These are phyloP conservation scores for Penicillium sp. DNA, from an alignment of 2,329 filamentous ascomycete species.

Conservation along the genomic window DNA sequence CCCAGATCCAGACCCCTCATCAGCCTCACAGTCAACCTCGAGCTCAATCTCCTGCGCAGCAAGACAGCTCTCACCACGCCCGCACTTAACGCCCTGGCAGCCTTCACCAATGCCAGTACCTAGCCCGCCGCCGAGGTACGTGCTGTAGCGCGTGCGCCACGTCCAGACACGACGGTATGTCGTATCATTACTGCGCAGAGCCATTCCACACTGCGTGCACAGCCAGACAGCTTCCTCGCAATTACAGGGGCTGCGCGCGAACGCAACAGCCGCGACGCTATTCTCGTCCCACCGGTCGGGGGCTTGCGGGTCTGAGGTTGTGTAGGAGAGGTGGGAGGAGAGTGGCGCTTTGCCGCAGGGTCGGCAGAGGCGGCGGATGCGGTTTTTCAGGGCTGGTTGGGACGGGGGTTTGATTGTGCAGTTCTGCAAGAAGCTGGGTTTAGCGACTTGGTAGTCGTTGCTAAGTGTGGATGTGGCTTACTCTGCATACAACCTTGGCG, in stretches of 20 bases:
- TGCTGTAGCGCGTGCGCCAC: constrained; percentile 76
- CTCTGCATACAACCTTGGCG: constrained; percentile 68
- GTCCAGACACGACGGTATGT: constrained; percentile 66
- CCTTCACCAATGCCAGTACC: constrained; percentile 83
- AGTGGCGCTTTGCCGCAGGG: constrained; percentile 67
- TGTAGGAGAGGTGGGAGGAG: constrained; percentile 21
- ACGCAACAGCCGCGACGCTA: constrained; percentile 35
- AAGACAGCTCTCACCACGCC: constrained; percentile 67
- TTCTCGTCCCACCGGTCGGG: not conserved
- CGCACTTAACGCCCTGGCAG: constrained; percentile 78
- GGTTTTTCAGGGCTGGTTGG: constrained; percentile 56
- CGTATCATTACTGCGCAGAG: constrained; percentile 51
- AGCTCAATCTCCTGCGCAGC: constrained; percentile 68
- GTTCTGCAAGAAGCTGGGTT: constrained; percentile 51
- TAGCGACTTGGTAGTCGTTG: not conserved
- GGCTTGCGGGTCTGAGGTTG: constrained; percentile 28
- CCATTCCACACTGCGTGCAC: constrained; percentile 71
- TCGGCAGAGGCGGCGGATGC: constrained; percentile 72
- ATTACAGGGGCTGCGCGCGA: constrained; percentile 49
- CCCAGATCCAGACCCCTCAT: constrained; percentile 42
- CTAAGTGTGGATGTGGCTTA: constrained; percentile 38
- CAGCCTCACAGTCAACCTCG: constrained; percentile 77
- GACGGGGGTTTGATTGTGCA: constrained; percentile 78
- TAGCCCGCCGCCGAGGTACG: constrained; percentile 65
- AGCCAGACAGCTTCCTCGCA: constrained; percentile 62